Percentiles rank a stretch among this genome's conserved stretches.
Evolutionary conservation across 2,329 filamentous ascomycete species (phyloP).

Genomic region (Colletotrichum navitas): DNA sequence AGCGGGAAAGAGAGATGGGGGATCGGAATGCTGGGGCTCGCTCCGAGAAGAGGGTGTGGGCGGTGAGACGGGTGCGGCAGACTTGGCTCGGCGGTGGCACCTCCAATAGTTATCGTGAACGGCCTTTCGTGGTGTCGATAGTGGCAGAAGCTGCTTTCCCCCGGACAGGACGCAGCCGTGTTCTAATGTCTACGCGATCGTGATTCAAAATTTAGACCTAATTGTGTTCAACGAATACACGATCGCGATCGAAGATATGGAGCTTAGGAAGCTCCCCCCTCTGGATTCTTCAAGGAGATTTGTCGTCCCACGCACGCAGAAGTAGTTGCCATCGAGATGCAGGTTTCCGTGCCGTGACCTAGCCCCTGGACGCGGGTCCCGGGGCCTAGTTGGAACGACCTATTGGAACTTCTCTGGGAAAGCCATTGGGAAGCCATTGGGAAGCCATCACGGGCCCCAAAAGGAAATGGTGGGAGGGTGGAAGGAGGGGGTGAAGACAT

Average conservation of each 20-base stretch:
- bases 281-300: slow-evolving; percentile 8
- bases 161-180: neutral
- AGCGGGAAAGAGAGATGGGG: too few relatives aligned
- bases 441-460: neutral
- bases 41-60: slow-evolving; percentile 26
- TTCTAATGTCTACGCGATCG: neutral
- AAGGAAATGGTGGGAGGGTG: too few relatives aligned
- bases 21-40: neutral
- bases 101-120: slow-evolving; percentile 12
- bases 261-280: slow-evolving; percentile 2
- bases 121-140: neutral
- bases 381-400: neutral
- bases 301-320: neutral
- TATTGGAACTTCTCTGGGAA: slow-evolving; percentile 7
- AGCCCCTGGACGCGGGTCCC: neutral
- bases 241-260: neutral
- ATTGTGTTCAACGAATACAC: neutral
- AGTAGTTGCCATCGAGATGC: slow-evolving; percentile 33
- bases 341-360: slow-evolving; percentile 7
- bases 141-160: neutral
- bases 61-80: slow-evolving; percentile 25
- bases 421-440: neutral
- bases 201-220: neutral
- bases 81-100: neutral
- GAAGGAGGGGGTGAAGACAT: slow-evolving; percentile 1